Base-by-base conservation (phyloP, 371 early-diverging fungal species). In the Apophysomyces sp. region DNA sequence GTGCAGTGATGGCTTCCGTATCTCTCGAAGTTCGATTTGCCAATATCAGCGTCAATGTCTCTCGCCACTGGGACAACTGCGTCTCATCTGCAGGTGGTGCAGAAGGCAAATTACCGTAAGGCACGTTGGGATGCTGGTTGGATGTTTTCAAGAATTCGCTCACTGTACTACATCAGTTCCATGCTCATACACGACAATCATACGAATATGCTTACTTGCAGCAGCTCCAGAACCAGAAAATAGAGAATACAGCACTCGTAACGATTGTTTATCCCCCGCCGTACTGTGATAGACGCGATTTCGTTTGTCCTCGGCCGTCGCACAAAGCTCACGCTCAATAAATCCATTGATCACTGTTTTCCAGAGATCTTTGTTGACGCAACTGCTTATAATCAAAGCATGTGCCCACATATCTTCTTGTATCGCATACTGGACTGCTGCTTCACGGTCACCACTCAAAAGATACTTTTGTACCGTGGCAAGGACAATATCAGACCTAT, bases 371-470 rank as follows among this genome's bases (percentile, higher is more conserved):
- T 89, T 88, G 64, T 89, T 87, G 3, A 92, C 89, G 60, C 92
- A 89, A 60, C 94, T 95, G 40, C 94, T 87, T 66, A 97, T 89
- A 7, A 95, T 86, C 24, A 96, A 79, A 5, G 96, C 97, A 71
- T 97, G 95, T 0, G 92, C 82, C 96, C 96, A 97, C 52, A 94
- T 64, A 52, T 84, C 85, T 34, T 86, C 79, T 44, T 79, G 79
- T 56, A 91, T 80, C 0, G 94, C 91, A 55, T 84, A 77, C 6
- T 85, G 78, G 13, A 93, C 91, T 1, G 97, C 95, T 0, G 76
- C 89, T 27, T 71, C 58, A 13, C 92, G 88, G 64, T 94, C 88
- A 3, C 96, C 95, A 12, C 79, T 69, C 34, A 93, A 69, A 34
- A 97, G 82, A 24, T 82, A 62, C 0, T 75, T 67, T 65, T 92